Base-by-base conservation (phyloP, 2,329 filamentous ascomycete species). In the Juglanconis sp. region DNA sequence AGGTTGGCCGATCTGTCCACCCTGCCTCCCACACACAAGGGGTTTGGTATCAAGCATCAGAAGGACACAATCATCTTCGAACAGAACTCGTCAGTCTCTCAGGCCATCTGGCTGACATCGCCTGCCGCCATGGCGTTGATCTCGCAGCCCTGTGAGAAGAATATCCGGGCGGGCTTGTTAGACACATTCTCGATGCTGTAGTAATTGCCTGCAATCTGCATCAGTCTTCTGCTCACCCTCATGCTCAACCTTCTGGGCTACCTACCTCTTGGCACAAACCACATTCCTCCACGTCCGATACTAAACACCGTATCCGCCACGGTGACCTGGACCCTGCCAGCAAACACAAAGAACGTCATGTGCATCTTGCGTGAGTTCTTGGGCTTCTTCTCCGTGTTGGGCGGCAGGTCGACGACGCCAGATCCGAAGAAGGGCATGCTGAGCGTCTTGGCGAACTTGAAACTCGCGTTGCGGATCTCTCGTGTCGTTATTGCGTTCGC, bases 291-390 rank as follows among this genome's bases (percentile, higher is more conserved):
- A 67, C 90, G 92, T 42, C 88, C 87, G 65, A 96, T 92, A 59
- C 89, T 87, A 72, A 99, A 98, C 63, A 82, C 79, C 31, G 84
- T 89, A 65, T 90, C 85, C 65, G 89, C 86, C 52, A 96, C 84
- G 34, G 86, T 89, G 24, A 96, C 93, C 65, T 87, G 81, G 24
- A 97, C 92, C 65, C 89, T 87, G 30, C 95, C 95, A 49, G 85
- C 83, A 67, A 92, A 88, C 35, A 99, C 89, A 68, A 96, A 97
- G 74, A 98, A 98, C 1, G 90, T 88, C 89, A 99, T 95, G 71
- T 97, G 92, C 91, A 97, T 98, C 77, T 90, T 93, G 64, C 94
- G 84, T 40, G 90, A 90, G 74, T 97, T 98, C 81, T 98, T 98
- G 53, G 88, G 85, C 67, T 88, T 86, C 79, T 99, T 99, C 70